Evolutionary conservation across 805 yeast species (phyloP).

Genomic region (Saccharomycopsis capsularis): DNA sequence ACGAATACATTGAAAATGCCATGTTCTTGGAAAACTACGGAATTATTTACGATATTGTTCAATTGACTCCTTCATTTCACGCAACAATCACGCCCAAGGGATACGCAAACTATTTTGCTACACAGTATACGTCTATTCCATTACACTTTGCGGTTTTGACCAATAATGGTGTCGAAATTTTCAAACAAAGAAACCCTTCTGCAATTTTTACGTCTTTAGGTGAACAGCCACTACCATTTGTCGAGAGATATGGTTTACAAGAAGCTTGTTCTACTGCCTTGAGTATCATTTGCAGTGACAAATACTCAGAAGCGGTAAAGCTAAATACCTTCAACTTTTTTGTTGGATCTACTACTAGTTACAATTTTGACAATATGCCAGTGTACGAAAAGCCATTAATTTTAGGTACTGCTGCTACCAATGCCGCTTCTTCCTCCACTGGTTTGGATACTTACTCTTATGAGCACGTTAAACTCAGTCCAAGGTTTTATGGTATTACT

Average conservation of each 20-base stretch:
- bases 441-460: slow-evolving; percentile 37
- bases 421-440: slow-evolving; percentile 23
- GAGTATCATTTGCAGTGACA: slow-evolving; percentile 71
- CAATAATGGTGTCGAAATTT: slow-evolving; percentile 66
- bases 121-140: slow-evolving; percentile 66
- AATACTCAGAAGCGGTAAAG: slow-evolving; percentile 45
- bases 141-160: slow-evolving; percentile 79
- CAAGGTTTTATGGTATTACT: slow-evolving; percentile 84
- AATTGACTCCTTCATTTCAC: slow-evolving; percentile 60
- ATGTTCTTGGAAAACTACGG: slow-evolving; percentile 60
- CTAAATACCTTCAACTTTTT: slow-evolving; percentile 38
- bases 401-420: not conserved
- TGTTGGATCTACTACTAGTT: slow-evolving; percentile 30
- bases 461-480: slow-evolving; percentile 81
- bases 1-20: slow-evolving; percentile 72
- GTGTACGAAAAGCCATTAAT: slow-evolving; percentile 26
- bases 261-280: slow-evolving; percentile 89
- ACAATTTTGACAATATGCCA: slow-evolving; percentile 37
- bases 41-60: slow-evolving; percentile 64
- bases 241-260: slow-evolving; percentile 72
- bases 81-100: slow-evolving; percentile 75
- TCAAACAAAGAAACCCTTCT: slow-evolving; percentile 74
- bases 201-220: slow-evolving; percentile 63
- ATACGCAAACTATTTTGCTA: slow-evolving; percentile 77
- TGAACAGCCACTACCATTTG: slow-evolving; percentile 63